Evolutionary conservation across 345 rosid genomes (phyloP).

Genomic region (Boechera stricta): DNA sequence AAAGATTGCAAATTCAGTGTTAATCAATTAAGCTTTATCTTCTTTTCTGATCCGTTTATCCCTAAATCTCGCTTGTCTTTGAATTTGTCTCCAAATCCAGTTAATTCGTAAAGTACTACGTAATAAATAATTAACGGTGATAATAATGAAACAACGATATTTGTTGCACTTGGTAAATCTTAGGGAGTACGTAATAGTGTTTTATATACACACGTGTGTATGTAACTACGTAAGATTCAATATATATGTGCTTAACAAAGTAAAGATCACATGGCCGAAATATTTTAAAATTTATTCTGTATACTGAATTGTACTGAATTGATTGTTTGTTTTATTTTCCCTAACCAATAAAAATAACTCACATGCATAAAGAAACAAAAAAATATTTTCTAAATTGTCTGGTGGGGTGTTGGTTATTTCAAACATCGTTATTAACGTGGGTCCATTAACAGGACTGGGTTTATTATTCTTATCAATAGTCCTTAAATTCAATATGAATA

Average conservation of each 20-base stretch:
- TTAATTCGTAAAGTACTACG: neutral
- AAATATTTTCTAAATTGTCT: constrained; percentile 21
- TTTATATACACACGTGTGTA: constrained; percentile 29
- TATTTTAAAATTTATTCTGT: constrained; percentile 19
- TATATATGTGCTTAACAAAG: neutral
- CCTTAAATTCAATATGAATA: constrained; percentile 2
- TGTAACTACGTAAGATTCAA: constrained; percentile 19
- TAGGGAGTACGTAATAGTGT: neutral
- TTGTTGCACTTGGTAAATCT: neutral
- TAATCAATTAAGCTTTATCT: neutral
- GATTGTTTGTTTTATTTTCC: constrained; percentile 3
- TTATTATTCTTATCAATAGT: constrained; percentile 24
- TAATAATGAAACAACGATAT: neutral
- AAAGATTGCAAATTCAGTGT: neutral
- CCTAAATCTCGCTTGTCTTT: constrained; percentile 19
- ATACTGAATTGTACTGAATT: constrained; percentile 26
- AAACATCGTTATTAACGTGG: constrained; percentile 48
- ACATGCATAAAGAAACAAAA: constrained; percentile 37
- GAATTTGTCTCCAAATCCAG: constrained; percentile 4
- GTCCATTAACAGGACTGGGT: constrained; percentile 26
- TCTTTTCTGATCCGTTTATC: neutral
- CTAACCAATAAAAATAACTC: constrained; percentile 6
- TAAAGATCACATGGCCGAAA: constrained; percentile 34
- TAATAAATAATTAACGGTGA: neutral
- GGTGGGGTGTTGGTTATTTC: constrained; percentile 43